Evolutionary conservation across 2,329 filamentous ascomycete genomes (phyloP).

Genomic region (Pezicula carpinea): DNA sequence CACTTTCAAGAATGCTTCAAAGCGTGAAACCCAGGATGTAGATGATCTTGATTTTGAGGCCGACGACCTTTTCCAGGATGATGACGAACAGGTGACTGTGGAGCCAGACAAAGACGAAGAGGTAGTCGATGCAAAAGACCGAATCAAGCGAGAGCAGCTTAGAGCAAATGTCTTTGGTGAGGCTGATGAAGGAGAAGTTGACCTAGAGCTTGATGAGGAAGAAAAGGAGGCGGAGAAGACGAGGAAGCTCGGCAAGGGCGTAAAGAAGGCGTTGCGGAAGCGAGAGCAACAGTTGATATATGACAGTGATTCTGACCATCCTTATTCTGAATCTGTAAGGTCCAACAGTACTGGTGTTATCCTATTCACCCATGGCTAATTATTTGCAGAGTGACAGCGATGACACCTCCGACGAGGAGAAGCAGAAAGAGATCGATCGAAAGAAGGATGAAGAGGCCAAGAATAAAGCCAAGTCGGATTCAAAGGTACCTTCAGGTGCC

Average conservation of each 20-base stretch:
- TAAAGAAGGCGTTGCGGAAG: conserved; percentile 77
- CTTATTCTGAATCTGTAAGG: conserved; percentile 49
- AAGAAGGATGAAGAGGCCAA: conserved; percentile 56
- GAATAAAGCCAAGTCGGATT: conserved; percentile 43
- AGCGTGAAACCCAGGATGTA: conserved; percentile 64
- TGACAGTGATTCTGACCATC: conserved; percentile 63
- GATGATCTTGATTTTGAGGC: conserved; percentile 64
- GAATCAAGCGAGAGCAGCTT: conserved; percentile 77
- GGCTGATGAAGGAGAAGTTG: conserved; percentile 65
- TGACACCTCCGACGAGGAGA: conserved; percentile 44
- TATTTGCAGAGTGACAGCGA: conserved; percentile 41
- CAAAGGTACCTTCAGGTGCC: conserved; percentile 40
- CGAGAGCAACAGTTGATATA: conserved; percentile 86
- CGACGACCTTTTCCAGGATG: conserved; percentile 77
- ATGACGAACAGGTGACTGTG: conserved; percentile 73
- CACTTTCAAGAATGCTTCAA: conserved; percentile 57
- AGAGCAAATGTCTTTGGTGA: conserved; percentile 78
- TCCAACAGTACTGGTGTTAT: conserved; percentile 13
- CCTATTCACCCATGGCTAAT: conserved; percentile 20
- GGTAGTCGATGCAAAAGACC: conserved; percentile 63
- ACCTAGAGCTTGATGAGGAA: conserved; percentile 65
- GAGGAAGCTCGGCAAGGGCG: conserved; percentile 68
- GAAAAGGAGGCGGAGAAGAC: conserved; percentile 66
- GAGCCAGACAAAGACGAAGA: conserved; percentile 81
- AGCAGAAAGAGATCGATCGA: conserved; percentile 61